Evolutionary conservation across 345 rosid genomes (phyloP).

Genomic region (Citrus glauca): DNA sequence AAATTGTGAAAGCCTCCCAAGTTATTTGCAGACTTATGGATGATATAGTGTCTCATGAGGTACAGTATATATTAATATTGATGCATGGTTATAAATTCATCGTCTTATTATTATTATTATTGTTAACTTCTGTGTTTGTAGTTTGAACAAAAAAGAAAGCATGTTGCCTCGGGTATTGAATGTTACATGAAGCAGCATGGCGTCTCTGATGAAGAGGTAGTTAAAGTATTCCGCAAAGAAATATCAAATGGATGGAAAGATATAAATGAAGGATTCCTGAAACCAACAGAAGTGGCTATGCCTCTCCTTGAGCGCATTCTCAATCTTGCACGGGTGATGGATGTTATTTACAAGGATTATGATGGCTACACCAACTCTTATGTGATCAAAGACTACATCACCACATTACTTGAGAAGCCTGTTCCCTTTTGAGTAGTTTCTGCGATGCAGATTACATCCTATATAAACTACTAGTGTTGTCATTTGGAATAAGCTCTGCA

Average conservation of each 20-base stretch:
- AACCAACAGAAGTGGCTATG: background rate
- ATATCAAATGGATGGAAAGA: conserved; percentile 23
- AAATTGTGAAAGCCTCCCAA: conserved; percentile 2
- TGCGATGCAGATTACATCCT: background rate
- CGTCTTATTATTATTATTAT: background rate
- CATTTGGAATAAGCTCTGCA: background rate
- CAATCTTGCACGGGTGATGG: conserved; percentile 15
- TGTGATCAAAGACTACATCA: conserved; percentile 3
- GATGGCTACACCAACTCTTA: conserved; percentile 21
- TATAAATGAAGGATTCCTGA: conserved; percentile 16
- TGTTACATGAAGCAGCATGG: conserved; percentile 19
- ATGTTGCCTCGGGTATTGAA: conserved; percentile 17
- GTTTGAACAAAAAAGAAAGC: conserved; percentile 23
- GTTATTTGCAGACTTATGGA: too few species aligned
- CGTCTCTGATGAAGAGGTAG: background rate
- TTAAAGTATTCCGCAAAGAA: background rate
- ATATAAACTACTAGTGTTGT: background rate
- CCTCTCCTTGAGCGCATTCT: conserved; percentile 15
- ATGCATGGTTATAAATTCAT: background rate
- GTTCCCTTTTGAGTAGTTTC: background rate
- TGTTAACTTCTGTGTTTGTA: background rate
- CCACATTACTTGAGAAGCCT: conserved; percentile 15
- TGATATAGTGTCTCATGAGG: background rate
- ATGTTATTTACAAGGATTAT: conserved; percentile 18
- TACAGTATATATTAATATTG: conserved; percentile 9